Conservation (phyloP, 2,329 filamentous ascomycete species). For the Xylaria sp. region DNA sequence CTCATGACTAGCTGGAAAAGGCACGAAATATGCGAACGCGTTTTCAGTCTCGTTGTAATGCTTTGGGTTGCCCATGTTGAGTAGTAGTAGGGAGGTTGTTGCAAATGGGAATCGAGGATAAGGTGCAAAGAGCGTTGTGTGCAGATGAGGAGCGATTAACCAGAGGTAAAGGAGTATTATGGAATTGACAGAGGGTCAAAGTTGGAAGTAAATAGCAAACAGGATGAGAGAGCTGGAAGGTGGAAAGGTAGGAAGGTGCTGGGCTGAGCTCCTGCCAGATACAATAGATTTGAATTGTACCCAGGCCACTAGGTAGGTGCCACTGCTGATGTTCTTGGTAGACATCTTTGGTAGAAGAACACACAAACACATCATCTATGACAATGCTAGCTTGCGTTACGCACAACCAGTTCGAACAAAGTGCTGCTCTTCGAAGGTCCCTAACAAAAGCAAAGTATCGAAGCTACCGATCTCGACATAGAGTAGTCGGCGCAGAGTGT, state of each 20-base stretch:
- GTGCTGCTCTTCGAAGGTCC: too few relatives aligned
- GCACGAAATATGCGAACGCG: slow-evolving; percentile 27
- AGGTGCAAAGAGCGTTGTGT: neutral
- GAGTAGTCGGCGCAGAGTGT: neutral
- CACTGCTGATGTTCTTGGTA: neutral
- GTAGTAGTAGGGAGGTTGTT: slow-evolving; percentile 1
- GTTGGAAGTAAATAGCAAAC: neutral
- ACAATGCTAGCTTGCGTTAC: neutral
- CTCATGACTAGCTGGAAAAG: slow-evolving; percentile 37
- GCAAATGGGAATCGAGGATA: neutral
- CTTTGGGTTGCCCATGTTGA: slow-evolving; percentile 36
- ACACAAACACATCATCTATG: neutral
- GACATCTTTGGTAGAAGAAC: neutral
- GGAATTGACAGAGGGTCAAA: neutral
- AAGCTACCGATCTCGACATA: neutral
- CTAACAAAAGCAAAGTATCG: neutral
- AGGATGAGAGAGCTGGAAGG: neutral
- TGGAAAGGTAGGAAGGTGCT: too few relatives aligned
- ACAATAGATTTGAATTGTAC: neutral
- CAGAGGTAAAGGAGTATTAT: neutral
- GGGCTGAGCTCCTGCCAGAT: slow-evolving; percentile 1
- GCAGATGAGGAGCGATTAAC: neutral
- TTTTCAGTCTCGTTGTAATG: slow-evolving; percentile 37
- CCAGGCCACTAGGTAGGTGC: neutral
- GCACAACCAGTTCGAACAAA: neutral